Percentiles rank a stretch among this genome's conserved stretches.
Conservation (phyloP, 148 eudicot species). For the Salicornia ramosissima region DNA sequence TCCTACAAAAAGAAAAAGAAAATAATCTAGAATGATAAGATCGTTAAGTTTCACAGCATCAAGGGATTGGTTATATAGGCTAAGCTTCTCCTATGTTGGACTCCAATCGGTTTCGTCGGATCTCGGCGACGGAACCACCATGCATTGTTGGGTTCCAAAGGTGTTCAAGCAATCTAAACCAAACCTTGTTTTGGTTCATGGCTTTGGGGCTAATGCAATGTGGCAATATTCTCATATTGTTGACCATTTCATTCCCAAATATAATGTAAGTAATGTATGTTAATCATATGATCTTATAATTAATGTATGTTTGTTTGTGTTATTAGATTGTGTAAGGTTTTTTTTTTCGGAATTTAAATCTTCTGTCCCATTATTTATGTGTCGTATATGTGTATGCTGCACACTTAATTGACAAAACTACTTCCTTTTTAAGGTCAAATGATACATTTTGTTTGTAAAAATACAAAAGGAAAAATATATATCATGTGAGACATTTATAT, state of each 20-base stretch:
- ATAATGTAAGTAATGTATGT: conserved; percentile 31
- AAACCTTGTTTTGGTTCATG: conserved; percentile 66
- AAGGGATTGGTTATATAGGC: conserved; percentile 51
- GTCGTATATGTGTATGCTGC: no score
- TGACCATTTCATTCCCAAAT: conserved; percentile 46
- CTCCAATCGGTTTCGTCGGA: conserved; percentile 48
- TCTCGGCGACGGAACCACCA: conserved; percentile 45
- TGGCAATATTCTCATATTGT: conserved; percentile 72
- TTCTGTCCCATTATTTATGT: no score
- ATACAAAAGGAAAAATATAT: no score
- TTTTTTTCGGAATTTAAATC: no score
- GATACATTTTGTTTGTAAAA: no score
- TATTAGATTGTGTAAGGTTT: no score
- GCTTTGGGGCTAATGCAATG: conserved; percentile 93
- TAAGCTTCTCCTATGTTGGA: conserved; percentile 48
- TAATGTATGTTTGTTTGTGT: neutral
- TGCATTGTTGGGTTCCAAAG: conserved; percentile 88
- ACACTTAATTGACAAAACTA: no score
- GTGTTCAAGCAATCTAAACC: conserved; percentile 39
- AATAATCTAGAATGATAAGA: no score
- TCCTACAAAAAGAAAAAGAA: no score
- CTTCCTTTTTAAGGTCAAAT: no score
- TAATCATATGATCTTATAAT: neutral
- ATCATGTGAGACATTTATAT: no score
- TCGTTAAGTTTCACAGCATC: conserved; percentile 68